Evolutionary conservation across 208 protist species (phyloP).

Genomic region (Crithidia fasciculata): DNA sequence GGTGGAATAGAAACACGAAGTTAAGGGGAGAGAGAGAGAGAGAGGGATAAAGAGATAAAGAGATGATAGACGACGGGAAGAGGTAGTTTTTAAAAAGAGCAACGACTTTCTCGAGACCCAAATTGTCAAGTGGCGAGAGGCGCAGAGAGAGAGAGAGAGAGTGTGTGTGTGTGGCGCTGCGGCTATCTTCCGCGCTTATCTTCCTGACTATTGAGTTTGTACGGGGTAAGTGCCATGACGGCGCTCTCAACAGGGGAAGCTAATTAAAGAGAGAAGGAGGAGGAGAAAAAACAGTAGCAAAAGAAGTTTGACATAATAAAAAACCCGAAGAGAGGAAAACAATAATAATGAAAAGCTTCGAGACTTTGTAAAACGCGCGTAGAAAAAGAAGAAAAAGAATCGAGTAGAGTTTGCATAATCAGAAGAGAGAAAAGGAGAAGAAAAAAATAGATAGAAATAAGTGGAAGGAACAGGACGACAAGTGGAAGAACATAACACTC

Average conservation of each 20-base stretch:
- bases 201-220: no score
- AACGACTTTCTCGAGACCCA: not conserved
- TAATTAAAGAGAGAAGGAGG: not conserved
- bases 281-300: not conserved
- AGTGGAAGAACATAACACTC: no score
- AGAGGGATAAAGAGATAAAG: conserved; percentile 15
- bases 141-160: not conserved
- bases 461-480: not conserved
- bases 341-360: conserved; percentile 6
- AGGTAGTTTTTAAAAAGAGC: not conserved
- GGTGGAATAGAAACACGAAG: not conserved
- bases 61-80: no score
- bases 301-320: not conserved
- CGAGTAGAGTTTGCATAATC: not conserved
- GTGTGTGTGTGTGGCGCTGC: no score
- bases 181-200: no score
- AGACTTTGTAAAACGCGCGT: not conserved
- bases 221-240: no score
- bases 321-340: not conserved
- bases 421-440: not conserved
- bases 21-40: conserved; percentile 1
- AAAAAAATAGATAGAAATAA: not conserved
- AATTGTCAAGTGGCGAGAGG: not conserved
- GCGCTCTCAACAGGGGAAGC: no score
- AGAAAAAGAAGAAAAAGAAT: conserved; percentile 2